Evolutionary conservation across 73 alveolate species (phyloP).

Genomic region (Paramecium caudatum): DNA sequence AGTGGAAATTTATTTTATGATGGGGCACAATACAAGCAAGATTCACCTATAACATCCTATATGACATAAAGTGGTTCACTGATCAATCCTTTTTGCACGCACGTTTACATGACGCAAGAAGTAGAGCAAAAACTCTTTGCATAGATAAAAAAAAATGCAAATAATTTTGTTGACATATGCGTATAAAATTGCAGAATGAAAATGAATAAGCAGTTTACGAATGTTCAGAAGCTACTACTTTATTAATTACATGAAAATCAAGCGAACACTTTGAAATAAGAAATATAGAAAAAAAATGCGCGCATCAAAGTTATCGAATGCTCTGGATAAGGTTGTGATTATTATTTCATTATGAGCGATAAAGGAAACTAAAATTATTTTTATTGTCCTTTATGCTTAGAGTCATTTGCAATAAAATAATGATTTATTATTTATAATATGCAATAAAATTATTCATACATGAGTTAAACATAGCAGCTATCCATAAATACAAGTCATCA

Average conservation of each 20-base stretch:
- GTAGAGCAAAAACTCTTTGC: neutral
- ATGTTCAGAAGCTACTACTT: neutral
- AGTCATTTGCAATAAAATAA: neutral
- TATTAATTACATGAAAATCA: constrained; percentile 4
- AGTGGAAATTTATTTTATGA: neutral
- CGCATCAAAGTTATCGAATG: neutral
- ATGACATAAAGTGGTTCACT: neutral
- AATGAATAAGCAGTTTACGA: neutral
- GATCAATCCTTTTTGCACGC: neutral
- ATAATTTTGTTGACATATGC: neutral
- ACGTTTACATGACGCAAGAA: neutral
- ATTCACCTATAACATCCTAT: no score
- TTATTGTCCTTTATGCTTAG: neutral
- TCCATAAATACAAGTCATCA: no score
- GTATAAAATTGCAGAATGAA: neutral
- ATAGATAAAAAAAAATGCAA: neutral
- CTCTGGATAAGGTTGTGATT: neutral
- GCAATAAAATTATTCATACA: no score
- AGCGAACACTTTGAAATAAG: neutral
- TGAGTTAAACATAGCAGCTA: no score
- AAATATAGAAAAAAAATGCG: neutral
- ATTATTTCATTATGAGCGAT: neutral
- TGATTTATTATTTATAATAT: no score
- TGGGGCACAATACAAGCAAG: no score
- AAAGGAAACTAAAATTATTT: neutral